These are phyloP conservation scores for Leccinum sublutescens DNA, from an alignment of 768 basidiomycete genomes.

Conservation along the genomic window DNA sequence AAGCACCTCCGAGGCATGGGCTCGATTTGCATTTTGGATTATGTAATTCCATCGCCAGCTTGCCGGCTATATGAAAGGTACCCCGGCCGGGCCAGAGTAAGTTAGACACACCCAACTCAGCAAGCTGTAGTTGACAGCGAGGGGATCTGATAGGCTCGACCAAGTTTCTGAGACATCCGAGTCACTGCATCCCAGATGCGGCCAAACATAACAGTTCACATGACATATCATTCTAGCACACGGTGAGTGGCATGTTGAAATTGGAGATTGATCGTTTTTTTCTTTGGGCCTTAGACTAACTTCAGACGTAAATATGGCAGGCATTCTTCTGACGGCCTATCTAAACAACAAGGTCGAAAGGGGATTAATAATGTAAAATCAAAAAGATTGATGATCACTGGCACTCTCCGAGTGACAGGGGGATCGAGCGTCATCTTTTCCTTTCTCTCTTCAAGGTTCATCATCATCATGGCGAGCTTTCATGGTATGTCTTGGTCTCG, in stretches of 20 bases:
- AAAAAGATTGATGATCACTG: neutral
- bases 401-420: neutral
- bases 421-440: constrained; percentile 89
- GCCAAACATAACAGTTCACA: neutral
- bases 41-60: too few relatives aligned
- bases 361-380: neutral
- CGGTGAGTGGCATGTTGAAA: neutral
- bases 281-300: neutral
- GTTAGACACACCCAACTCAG: too few relatives aligned
- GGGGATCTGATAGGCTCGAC: neutral
- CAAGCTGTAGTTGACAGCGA: too few relatives aligned
- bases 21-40: too few relatives aligned
- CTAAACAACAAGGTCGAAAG: neutral
- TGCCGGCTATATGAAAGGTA: too few relatives aligned
- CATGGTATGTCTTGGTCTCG: constrained; percentile 64
- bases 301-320: neutral
- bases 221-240: neutral
- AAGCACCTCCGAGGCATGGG: too few relatives aligned
- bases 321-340: neutral
- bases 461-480: constrained; percentile 95
- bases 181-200: neutral
- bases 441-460: constrained; percentile 71
- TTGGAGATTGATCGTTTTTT: neutral
- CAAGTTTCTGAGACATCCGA: neutral
- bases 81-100: too few relatives aligned